Evolutionary conservation across 169 alveolate species (phyloP).

Genomic region (Plasmodium reichenowi): DNA sequence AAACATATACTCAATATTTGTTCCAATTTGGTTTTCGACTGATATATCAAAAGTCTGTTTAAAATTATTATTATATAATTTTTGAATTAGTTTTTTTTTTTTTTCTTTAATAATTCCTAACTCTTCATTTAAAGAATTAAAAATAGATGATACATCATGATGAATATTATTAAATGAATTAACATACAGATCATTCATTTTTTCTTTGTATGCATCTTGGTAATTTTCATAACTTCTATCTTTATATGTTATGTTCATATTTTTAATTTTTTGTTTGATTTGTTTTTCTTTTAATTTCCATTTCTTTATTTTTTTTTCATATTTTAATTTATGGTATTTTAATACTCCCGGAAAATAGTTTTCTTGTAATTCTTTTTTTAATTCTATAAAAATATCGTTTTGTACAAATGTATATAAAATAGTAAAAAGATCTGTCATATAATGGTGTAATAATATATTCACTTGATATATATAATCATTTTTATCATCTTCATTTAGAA

Average conservation of each 20-base stretch:
- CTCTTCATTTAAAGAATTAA: not conserved
- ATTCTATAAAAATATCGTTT: conserved; percentile 40
- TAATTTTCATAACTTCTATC: not conserved
- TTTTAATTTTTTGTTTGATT: conserved; percentile 19
- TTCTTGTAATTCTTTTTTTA: conserved; percentile 68
- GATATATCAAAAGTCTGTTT: conserved; percentile 46
- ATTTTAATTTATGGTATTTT: conserved; percentile 54
- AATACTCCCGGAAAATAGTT: conserved; percentile 62
- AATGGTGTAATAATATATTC: conserved; percentile 2
- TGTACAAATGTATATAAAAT: conserved; percentile 26
- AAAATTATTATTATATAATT: conserved; percentile 48
- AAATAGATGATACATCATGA: not conserved
- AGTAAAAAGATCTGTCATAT: conserved; percentile 31
- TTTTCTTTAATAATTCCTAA: conserved; percentile 16
- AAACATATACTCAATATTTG: conserved; percentile 38
- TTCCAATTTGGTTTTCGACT: conserved; percentile 50
- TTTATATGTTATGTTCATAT: not conserved
- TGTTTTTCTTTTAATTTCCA: conserved; percentile 57
- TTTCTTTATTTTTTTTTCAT: conserved; percentile 40
- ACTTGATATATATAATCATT: conserved; percentile 56
- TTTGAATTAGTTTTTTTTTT: conserved; percentile 41
- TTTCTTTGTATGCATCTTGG: not conserved
- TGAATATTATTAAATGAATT: not conserved
- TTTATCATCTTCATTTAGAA: conserved; percentile 24
- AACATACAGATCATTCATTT: not conserved